Evolutionary conservation across 192 early-diverging fungal genomes (phyloP).

Genomic region (Allomyces arbusculus): DNA sequence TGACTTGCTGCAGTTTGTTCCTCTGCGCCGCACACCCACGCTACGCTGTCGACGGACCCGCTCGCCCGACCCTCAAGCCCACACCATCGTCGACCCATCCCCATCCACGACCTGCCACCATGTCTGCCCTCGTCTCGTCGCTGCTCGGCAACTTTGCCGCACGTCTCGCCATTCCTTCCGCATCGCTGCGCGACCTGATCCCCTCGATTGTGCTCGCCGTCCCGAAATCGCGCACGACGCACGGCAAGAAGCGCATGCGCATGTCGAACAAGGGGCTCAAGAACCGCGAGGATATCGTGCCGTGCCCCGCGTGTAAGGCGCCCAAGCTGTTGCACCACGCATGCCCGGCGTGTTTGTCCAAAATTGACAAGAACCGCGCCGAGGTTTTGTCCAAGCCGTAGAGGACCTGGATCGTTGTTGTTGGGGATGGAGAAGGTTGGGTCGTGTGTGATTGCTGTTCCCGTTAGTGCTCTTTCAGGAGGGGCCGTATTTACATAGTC

Average conservation of each 20-base stretch:
- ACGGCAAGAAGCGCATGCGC: slow-evolving; percentile 73
- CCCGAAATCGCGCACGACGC: slow-evolving; percentile 84
- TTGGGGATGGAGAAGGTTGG: no score
- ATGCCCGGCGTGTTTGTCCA: slow-evolving; percentile 42
- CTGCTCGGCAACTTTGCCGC: no score
- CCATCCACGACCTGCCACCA: no score
- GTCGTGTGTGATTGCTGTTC: no score
- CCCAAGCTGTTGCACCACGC: slow-evolving; percentile 54
- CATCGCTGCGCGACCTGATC: slow-evolving; percentile 21
- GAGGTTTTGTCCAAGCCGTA: background rate
- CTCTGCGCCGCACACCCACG: no score
- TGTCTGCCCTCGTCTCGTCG: no score
- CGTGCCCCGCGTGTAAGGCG: slow-evolving; percentile 58
- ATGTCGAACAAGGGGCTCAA: slow-evolving; percentile 54
- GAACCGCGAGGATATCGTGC: slow-evolving; percentile 41
- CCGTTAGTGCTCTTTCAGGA: no score
- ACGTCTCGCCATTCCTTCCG: background rate
- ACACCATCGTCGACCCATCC: no score
- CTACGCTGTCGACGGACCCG: no score
- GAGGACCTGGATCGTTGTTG: background rate
- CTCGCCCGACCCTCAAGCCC: no score
- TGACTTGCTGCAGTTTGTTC: no score
- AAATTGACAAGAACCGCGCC: background rate
- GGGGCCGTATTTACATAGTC: no score
- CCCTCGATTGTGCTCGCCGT: slow-evolving; percentile 55